Evolutionary conservation across 345 rosid species (phyloP).

Genomic region (Corchorus olitorius): DNA sequence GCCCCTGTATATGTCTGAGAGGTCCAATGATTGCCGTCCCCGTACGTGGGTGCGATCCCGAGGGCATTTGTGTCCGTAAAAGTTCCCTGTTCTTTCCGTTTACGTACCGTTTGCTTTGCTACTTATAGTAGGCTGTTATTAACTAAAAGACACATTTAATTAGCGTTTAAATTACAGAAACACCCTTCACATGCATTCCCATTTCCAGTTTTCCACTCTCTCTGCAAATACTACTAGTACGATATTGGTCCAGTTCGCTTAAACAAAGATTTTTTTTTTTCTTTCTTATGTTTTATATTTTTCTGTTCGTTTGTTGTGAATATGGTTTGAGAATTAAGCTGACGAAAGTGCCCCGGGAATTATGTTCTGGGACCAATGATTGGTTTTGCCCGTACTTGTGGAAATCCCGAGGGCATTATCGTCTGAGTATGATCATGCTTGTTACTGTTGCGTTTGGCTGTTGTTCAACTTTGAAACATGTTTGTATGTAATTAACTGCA

Average conservation of each 20-base stretch:
- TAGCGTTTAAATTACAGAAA: constrained; percentile 15
- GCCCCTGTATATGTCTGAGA: constrained; percentile 26
- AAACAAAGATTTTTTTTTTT: neutral
- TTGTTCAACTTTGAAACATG: neutral
- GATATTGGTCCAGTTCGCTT: neutral
- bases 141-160: neutral
- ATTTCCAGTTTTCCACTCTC: constrained; percentile 15
- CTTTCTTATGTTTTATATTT: neutral
- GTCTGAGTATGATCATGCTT: constrained; percentile 26
- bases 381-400: constrained; percentile 25
- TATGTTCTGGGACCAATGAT: constrained; percentile 18
- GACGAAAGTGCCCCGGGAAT: constrained; percentile 30
- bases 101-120: constrained; percentile 29
- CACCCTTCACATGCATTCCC: constrained; percentile 18
- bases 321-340: neutral
- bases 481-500: neutral
- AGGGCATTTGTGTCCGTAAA: constrained; percentile 57
- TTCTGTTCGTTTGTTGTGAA: neutral
- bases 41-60: constrained; percentile 47
- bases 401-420: constrained; percentile 50
- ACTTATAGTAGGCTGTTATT: constrained; percentile 18
- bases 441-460: neutral
- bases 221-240: neutral
- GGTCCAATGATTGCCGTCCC: constrained; percentile 43
- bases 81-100: constrained; percentile 6